A percentile compares a stretch with the other conserved stretches of the same genome.
phyloP scores from a whole-genome alignment of 1,284 basidiomycete genomes.

The Marasmius sp. region DNA sequence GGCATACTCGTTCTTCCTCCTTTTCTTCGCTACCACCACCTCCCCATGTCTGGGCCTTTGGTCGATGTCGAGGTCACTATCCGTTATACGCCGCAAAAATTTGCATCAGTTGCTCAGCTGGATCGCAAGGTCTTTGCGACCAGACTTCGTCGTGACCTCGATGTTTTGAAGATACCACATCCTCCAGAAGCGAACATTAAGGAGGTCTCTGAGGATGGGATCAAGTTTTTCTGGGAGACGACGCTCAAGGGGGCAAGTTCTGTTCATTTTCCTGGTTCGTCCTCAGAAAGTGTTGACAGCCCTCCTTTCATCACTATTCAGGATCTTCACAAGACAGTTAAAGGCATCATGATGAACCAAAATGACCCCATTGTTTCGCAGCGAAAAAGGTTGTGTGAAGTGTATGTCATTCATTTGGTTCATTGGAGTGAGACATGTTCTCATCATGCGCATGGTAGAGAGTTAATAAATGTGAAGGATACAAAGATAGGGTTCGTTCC shows the following conservation, averaged over 20 bases:
- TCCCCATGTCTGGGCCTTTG: background rate
- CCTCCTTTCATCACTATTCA: background rate
- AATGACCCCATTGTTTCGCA: background rate
- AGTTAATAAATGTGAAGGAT: background rate
- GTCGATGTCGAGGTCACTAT: conserved; percentile 1
- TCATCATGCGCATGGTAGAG: background rate
- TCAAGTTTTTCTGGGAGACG: conserved; percentile 8
- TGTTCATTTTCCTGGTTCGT: background rate
- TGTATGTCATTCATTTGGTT: background rate
- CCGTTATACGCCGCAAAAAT: background rate
- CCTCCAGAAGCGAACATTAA: conserved; percentile 6
- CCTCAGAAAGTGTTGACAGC: background rate
- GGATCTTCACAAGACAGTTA: background rate
- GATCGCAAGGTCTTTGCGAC: background rate
- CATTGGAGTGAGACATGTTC: background rate
- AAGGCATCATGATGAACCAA: background rate
- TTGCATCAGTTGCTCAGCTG: background rate
- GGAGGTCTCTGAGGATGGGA: background rate
- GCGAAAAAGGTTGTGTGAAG: background rate
- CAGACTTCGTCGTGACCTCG: background rate
- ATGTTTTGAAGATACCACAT: conserved; percentile 7
- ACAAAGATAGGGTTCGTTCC: background rate
- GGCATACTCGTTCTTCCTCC: background rate
- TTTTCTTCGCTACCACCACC: background rate
- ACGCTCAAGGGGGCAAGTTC: background rate